phyloP scores from a whole-genome alignment of 495 filamentous ascomycete genomes.

The Neurospora terricola region DNA sequence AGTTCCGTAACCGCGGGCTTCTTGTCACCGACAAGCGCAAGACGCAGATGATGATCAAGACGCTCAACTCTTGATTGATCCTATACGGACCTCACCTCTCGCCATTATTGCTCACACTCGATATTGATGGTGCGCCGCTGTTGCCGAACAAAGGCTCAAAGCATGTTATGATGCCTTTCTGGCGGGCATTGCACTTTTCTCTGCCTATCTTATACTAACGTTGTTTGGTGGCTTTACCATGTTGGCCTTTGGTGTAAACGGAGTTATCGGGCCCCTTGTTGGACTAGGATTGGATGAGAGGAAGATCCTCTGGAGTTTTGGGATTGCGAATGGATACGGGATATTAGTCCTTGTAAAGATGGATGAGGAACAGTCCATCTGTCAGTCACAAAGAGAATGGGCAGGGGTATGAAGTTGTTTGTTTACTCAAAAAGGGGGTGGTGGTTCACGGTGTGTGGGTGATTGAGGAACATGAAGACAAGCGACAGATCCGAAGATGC shows the following conservation, averaged over 20 bases:
- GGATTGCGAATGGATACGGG: background rate
- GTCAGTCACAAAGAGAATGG: background rate
- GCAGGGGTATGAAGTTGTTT: background rate
- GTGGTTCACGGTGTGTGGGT: background rate
- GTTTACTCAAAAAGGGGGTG: background rate
- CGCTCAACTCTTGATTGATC: constrained; percentile 29
- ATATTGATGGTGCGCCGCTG: background rate
- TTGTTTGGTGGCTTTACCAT: background rate
- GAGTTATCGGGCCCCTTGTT: background rate
- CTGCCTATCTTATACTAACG: background rate
- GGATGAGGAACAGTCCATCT: background rate
- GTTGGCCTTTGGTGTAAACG: background rate
- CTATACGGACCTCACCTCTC: background rate
- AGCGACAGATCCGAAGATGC: background rate
- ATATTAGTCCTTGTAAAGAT: background rate
- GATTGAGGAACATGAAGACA: background rate
- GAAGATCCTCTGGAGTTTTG: background rate
- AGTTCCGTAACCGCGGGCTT: constrained; percentile 48
- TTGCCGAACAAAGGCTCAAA: background rate
- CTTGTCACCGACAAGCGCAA: constrained; percentile 61
- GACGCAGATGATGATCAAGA: constrained; percentile 58
- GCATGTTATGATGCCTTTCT: background rate
- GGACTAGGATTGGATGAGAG: background rate
- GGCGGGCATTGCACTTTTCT: background rate
- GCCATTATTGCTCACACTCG: background rate